A percentile compares a stretch with the other conserved stretches of the same genome.
These are phyloP conservation scores for Turnera subulata DNA, from an alignment of 345 rosid species.

Conservation along the genomic window DNA sequence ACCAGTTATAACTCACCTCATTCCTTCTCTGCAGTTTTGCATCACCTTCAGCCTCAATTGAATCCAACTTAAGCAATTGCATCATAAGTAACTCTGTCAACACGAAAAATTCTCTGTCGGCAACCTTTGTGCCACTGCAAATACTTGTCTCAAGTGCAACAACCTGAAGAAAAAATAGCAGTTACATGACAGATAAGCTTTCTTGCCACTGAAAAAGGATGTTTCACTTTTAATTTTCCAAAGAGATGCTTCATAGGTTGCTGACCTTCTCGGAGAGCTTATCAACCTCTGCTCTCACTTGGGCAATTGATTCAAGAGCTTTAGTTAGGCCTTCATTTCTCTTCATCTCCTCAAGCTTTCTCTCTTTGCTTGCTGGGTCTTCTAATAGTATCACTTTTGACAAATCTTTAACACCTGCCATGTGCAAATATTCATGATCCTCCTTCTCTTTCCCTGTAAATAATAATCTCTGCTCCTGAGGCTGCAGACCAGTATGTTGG, in stretches of 20 bases:
- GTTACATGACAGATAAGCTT: constrained; percentile 1
- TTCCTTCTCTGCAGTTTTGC: constrained; percentile 43
- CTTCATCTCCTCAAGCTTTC: constrained; percentile 41
- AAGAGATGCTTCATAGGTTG: background rate
- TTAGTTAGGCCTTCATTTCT: constrained; percentile 24
- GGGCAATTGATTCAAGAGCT: constrained; percentile 35
- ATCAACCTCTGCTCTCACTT: constrained; percentile 43
- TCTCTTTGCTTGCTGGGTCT: constrained; percentile 55
- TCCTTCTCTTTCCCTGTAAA: constrained; percentile 52
- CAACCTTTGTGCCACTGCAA: constrained; percentile 27
- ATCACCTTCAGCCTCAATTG: constrained; percentile 46
- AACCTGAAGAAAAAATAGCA: constrained; percentile 27
- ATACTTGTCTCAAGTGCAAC: constrained; percentile 34
- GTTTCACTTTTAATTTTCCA: background rate
- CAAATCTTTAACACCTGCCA: constrained; percentile 49
- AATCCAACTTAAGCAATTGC: constrained; percentile 46
- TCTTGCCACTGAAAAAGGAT: background rate
- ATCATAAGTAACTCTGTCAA: constrained; percentile 45
- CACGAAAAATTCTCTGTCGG: constrained; percentile 37
- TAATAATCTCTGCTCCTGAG: constrained; percentile 46
- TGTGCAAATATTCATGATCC: constrained; percentile 40
- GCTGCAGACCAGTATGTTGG: constrained; percentile 40
- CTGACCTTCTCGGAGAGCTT: constrained; percentile 45
- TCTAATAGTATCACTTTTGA: constrained; percentile 45
- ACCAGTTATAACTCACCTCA: constrained; percentile 37